These are phyloP conservation scores for Bryopsis sp. DNA, from an alignment of 139 green algal genomes.

Conservation along the genomic window DNA sequence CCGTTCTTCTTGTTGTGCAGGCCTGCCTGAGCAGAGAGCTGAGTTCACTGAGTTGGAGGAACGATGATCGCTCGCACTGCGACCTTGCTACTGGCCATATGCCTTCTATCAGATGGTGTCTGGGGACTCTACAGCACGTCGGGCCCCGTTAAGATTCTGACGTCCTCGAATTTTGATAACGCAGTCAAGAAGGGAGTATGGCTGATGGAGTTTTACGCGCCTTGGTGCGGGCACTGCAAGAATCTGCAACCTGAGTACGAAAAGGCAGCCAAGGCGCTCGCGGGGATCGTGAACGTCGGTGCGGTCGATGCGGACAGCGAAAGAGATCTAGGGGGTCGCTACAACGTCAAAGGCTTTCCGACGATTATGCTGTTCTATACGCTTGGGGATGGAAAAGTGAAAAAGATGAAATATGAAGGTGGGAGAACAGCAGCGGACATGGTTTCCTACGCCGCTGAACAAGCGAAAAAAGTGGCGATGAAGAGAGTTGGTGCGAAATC, in stretches of 20 bases:
- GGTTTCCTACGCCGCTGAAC: constrained; percentile 58
- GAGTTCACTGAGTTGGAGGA: too few relatives aligned
- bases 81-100: background rate
- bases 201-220: constrained; percentile 44
- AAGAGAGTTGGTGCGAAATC: constrained; percentile 36
- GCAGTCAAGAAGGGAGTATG: constrained; percentile 45
- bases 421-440: constrained; percentile 68
- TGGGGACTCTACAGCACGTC: constrained; percentile 37
- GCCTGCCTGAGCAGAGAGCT: too few relatives aligned
- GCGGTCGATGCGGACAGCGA: constrained; percentile 62
- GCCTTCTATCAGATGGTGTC: background rate
- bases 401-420: constrained; percentile 57
- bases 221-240: constrained; percentile 34
- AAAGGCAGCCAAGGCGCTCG: constrained; percentile 52
- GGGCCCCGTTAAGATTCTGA: constrained; percentile 61
- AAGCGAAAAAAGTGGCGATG: constrained; percentile 45
- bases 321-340: constrained; percentile 38
- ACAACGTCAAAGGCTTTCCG: constrained; percentile 63
- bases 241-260: constrained; percentile 35
- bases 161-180: constrained; percentile 61
- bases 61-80: too few relatives aligned
- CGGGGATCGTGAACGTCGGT: constrained; percentile 57
- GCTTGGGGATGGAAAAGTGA: constrained; percentile 38
- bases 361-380: constrained; percentile 66
- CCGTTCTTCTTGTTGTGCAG: too few relatives aligned